These are phyloP conservation scores for Scortechinia acanthostroma DNA, from an alignment of 2,329 filamentous ascomycete species.

Conservation along the genomic window DNA sequence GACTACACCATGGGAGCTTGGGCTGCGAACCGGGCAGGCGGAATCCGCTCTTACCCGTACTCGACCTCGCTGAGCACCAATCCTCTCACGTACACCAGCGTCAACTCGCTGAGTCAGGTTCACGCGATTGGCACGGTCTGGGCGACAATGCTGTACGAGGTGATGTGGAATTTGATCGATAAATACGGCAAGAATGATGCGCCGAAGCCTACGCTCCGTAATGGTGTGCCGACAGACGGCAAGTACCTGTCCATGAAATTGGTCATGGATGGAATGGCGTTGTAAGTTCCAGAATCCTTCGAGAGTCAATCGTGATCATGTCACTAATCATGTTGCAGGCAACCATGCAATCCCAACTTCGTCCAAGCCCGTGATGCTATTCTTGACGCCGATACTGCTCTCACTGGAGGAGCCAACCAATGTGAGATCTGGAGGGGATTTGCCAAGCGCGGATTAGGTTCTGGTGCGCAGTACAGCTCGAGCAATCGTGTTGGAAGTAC, in stretches of 20 bases:
- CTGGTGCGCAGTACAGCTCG: conserved; percentile 15
- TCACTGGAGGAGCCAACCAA: conserved; percentile 35
- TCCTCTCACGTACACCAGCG: conserved; percentile 32
- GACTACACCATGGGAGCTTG: conserved; percentile 36
- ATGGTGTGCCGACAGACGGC: conserved; percentile 32
- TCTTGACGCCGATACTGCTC: conserved; percentile 34
- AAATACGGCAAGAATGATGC: conserved; percentile 36
- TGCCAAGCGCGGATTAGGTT: conserved; percentile 39
- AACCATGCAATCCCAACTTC: conserved; percentile 41
- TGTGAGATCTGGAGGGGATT: conserved; percentile 41
- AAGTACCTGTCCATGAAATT: conserved; percentile 38
- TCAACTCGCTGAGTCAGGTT: conserved; percentile 23
- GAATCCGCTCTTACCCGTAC: conserved; percentile 35
- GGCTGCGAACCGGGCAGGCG: conserved; percentile 25
- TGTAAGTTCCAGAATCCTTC: conserved; percentile 15
- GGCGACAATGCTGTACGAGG: conserved; percentile 40
- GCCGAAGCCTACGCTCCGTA: conserved; percentile 23
- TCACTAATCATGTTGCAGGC: conserved; percentile 7
- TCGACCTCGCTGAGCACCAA: conserved; percentile 32
- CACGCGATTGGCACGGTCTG: conserved; percentile 38
- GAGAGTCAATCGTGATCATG: too few relatives aligned
- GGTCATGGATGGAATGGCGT: conserved; percentile 35
- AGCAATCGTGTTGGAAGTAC: too few relatives aligned
- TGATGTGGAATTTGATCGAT: conserved; percentile 43
- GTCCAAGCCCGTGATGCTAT: conserved; percentile 37